These are phyloP conservation scores for Lepidium didymum DNA, from an alignment of 345 rosid species.

Conservation along the genomic window DNA sequence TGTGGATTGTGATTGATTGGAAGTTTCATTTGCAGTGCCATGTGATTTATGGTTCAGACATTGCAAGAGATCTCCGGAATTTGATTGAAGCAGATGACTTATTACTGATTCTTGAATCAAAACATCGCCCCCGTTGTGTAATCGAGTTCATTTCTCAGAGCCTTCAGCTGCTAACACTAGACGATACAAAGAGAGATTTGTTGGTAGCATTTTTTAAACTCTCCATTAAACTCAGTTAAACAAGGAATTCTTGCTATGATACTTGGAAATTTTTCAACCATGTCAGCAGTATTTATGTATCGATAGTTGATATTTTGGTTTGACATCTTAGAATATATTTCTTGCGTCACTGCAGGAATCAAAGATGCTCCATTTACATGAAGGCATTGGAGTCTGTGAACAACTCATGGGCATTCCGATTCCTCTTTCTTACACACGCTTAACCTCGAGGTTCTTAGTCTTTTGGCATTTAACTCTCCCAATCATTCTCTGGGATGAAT, in stretches of 20 bases:
- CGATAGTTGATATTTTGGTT: background rate
- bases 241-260: background rate
- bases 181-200: slow-evolving; percentile 47
- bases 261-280: background rate
- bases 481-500: slow-evolving; percentile 90
- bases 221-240: background rate
- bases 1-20: slow-evolving; percentile 4
- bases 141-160: slow-evolving; percentile 77
- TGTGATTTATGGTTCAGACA: slow-evolving; percentile 65
- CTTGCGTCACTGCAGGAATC: slow-evolving; percentile 44
- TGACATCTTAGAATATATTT: background rate
- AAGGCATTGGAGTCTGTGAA: slow-evolving; percentile 84
- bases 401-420: slow-evolving; percentile 78
- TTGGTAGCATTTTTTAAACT: slow-evolving; percentile 42
- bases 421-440: slow-evolving; percentile 86
- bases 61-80: slow-evolving; percentile 49
- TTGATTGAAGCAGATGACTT: slow-evolving; percentile 78
- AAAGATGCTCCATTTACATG: slow-evolving; percentile 60
- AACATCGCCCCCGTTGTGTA: slow-evolving; percentile 75
- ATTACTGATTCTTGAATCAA: slow-evolving; percentile 53
- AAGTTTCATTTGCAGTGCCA: slow-evolving; percentile 53
- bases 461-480: slow-evolving; percentile 95
- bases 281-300: background rate
- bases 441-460: slow-evolving; percentile 90
- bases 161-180: slow-evolving; percentile 49